Evolutionary conservation across 2,329 filamentous ascomycete species (phyloP), one percentile per base, ranked within the genome.

Genomic region (Penicillium crustosum): DNA sequence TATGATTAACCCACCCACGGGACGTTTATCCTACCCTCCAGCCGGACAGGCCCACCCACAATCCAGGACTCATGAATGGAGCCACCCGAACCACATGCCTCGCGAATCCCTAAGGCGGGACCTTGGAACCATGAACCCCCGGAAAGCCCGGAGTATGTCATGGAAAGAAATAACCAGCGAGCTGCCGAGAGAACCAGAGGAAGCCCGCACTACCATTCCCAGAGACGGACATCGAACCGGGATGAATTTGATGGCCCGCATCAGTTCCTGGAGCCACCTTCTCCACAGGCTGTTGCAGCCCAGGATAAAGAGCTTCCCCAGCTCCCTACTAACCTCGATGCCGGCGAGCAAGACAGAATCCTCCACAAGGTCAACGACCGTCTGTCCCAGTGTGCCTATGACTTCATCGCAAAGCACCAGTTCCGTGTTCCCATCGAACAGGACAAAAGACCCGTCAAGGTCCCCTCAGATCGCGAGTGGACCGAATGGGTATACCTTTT

Each of bases 221-320:
- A 90, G 70, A 83, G 89, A 66, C 84, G 89, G 31, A 86, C 89
- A 27, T 90, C 89, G 42, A 93, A 93, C 77, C 84, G 91, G 60
- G 91, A 95, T 79, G 91, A 94, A 75, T 95, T 95, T 75, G 91
- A 94, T 75, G 91, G 91, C 3, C 90, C 91, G 9, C 89, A 92
- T 66, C 91, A 95, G 73, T 88, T 92, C 65, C 80, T 95, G 63
- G 86, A 90, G 62, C 84, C 86, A 45, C 90, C 90, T 39, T 82
- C 87, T 23, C 82, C 87, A 55, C 86, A 88, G 62, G 86, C 88
- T 67, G 83, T 91, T 65, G 88, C 89, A 61, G 83, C 87, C 74
- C 89, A 91, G 77, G 90, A 93, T 73, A 85, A 89, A 64, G 89
- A 93, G 70, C 82, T 95, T 50, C 90, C 90, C 21, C 87, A 90